Evolutionary conservation across 345 rosid species (phyloP), one percentile per base, ranked within the genome.

Genomic region (Turnera subulata): DNA sequence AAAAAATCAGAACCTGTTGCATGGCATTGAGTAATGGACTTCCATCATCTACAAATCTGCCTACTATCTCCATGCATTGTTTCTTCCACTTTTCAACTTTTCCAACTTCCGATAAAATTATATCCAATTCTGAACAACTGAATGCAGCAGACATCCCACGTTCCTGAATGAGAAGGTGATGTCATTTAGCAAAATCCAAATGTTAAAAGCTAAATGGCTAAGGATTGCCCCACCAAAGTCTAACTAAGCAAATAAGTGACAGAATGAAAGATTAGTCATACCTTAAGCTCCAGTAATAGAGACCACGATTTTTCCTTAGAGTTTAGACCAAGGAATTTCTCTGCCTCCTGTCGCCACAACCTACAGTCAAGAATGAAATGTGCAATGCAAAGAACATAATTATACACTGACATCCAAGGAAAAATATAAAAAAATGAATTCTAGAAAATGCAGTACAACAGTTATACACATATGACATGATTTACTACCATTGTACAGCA

Each of bases 31-130:
- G 59, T 60, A 79, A 56, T 42, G 66, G 40, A 56, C 50, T 63
- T 22, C 33, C 49, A 62, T 75, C 78, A 50, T 67, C 78, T 50
- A 58, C 56, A 33, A 66, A 65, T 45, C 53, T 70, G 55, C 59
- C 70, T 13, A 80, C 33, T 33, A 54, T 61, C 53, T 76, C 67
- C 60, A 38, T n/a, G 64, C 81, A 71, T 24, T 32, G 64, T 23
- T 73, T 63, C 66, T 69, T 82, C 95, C 95, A 86, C 46, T 61
- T 72, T 61, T 84, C 82, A 58, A 86, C 72, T 64, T 80, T 84
- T 48, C 68, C 76, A 55, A 76, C 77, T 74, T 86, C 79, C 37
- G 57, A 71, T 40, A 78, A 51, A 63, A 83, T 59, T 63, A 58
- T 60, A 57, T 78, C 84, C 55, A 80, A 74, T 65, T 83, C 80